Evolutionary conservation across 805 yeast species (phyloP), one percentile per base, ranked within the genome.

Genomic region (Spencermartinsiella europaea): DNA sequence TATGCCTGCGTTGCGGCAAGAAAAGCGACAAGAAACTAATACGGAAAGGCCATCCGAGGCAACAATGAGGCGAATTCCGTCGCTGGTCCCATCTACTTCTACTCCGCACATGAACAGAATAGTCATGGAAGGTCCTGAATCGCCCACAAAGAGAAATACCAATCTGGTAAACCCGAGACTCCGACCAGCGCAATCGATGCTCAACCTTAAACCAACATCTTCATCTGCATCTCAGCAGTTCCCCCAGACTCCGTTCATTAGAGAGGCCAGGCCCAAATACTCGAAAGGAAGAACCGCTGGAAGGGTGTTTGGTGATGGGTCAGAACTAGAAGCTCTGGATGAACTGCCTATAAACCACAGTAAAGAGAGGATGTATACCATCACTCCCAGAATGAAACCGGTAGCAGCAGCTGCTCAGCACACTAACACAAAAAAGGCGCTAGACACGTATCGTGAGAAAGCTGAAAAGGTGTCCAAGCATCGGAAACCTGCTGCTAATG

Each of bases 321-420:
- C 50, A n/a, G 64, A 61, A 40, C 45, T 61, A 39, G 65, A 61
- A 40, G 25, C 41, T 10, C 44, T 61, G 8, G 55, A 51, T 19
- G 63, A 58, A 39, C 53, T 59, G 35, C 48, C 54, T 3, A 46
- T 53, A 4, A 46, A 53, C 40, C 34, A 19, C 10, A 42, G 42
- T 5, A 14, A 27, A 15, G 58, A 54, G 28, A 36, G 40, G 27
- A n/a, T 44, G 31, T 50, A 38, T 44, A 38, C 48, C 12, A 51
- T 42, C 33, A 55, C 49, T 15, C 50, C 54, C 27, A 15, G 43
- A 25, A 25, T 25, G 31, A 25, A 25, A 25, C 10, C 31, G 7
- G 31, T 12, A 25, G 39, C 21, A 3, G 14, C 47, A 4, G 14
- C 21, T 3, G 33, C 21, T 14, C 34, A 45, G 21, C 34, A 46